These are phyloP conservation scores for Neocucurbitaria cava DNA, from an alignment of 2,329 filamentous ascomycete species.

Conservation along the genomic window DNA sequence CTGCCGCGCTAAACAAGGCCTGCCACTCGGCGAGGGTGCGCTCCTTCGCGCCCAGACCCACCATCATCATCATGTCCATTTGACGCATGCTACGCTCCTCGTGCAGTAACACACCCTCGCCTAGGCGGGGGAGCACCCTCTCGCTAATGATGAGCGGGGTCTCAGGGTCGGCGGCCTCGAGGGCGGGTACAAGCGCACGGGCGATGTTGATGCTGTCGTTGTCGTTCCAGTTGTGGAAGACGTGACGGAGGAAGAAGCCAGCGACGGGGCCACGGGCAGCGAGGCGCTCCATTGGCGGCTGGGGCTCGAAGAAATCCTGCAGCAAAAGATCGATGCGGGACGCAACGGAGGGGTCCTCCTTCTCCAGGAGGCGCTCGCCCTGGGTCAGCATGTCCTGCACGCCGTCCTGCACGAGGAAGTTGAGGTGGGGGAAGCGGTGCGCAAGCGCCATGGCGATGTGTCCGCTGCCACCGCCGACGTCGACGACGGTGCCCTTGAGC, in stretches of 20 bases:
- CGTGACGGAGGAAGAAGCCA: constrained; percentile 50
- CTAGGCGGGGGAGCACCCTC: constrained; percentile 30
- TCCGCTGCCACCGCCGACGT: constrained; percentile 35
- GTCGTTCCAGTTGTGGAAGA: constrained; percentile 51
- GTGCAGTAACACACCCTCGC: constrained; percentile 10
- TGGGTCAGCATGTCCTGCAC: constrained; percentile 11
- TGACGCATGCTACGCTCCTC: constrained; percentile 34
- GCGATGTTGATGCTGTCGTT: constrained; percentile 45
- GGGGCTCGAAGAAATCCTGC: constrained; percentile 49
- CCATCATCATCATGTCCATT: constrained; percentile 35
- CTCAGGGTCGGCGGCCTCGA: constrained; percentile 27
- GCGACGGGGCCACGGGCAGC: too few relatives aligned
- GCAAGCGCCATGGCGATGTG: constrained; percentile 30
- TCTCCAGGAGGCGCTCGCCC: background rate
- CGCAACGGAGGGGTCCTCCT: too few relatives aligned
- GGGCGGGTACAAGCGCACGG: constrained; percentile 35
- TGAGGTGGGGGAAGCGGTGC: constrained; percentile 11
- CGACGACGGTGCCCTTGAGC: constrained; percentile 29
- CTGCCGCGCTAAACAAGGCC: constrained; percentile 25
- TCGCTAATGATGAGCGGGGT: constrained; percentile 44
- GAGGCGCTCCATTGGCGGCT: constrained; percentile 38
- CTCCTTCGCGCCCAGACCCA: constrained; percentile 25
- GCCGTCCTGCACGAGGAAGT: constrained; percentile 23
- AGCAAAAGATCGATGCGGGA: constrained; percentile 34
- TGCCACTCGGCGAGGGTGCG: constrained; percentile 9